Percentiles rank a stretch among this genome's conserved stretches.
Evolutionary conservation across 2,329 filamentous ascomycete species (phyloP).

Genomic region (Fusarium aywerte): DNA sequence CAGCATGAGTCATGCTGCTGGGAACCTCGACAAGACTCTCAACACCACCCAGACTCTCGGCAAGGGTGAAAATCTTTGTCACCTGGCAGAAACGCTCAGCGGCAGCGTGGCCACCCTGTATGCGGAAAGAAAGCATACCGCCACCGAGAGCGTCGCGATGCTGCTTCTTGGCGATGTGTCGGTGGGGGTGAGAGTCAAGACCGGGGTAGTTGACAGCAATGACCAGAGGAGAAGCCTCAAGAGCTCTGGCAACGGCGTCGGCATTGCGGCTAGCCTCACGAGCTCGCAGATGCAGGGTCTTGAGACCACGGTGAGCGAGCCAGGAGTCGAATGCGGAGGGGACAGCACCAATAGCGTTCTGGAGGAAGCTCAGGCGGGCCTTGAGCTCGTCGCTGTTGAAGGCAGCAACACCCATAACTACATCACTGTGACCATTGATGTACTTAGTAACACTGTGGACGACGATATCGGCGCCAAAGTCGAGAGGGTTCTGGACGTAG

Average conservation of each 20-base stretch:
- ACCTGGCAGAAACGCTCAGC: conserved; percentile 92
- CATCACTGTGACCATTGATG: conserved; percentile 97
- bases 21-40: conserved; percentile 94
- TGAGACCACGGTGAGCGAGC: conserved; percentile 96
- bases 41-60: conserved; percentile 91
- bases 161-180: conserved; percentile 85
- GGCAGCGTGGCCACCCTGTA: conserved; percentile 84
- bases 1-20: conserved; percentile 95
- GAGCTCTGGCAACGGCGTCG: conserved; percentile 76
- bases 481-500: conserved; percentile 95
- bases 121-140: conserved; percentile 97
- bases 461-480: conserved; percentile 95
- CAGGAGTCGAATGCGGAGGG: conserved; percentile 96
- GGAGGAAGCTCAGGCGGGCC: conserved; percentile 84
- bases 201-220: conserved; percentile 96
- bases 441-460: conserved; percentile 99
- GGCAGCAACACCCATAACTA: conserved; percentile 96
- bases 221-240: conserved; percentile 84
- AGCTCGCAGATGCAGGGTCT: conserved; percentile 94
- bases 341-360: conserved; percentile 96
- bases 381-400: conserved; percentile 88
- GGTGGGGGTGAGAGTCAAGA: conserved; percentile 85
- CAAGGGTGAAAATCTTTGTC: conserved; percentile 90
- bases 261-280: conserved; percentile 88
- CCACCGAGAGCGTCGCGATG: conserved; percentile 95